A percentile compares a stretch with the other conserved stretches of the same genome.
Conservation (phyloP, 192 early-diverging fungal genomes). For the Mortierella claussenii region DNA sequence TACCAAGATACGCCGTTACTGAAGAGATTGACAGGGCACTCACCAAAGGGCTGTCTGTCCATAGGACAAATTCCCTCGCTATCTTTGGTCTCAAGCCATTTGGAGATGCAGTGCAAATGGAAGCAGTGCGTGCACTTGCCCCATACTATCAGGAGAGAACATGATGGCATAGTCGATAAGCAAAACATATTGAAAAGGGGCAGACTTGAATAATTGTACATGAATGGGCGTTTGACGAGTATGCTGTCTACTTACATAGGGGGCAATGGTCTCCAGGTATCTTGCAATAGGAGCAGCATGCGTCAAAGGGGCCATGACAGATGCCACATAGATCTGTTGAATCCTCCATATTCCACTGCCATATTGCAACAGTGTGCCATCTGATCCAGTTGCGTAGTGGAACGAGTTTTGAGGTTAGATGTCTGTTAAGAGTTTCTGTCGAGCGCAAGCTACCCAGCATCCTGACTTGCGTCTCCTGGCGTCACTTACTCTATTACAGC, state of each 20-base stretch:
- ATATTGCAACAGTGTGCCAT: constrained; percentile 88
- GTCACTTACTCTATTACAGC: no score
- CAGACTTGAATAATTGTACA: no score
- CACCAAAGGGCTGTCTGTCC: constrained; percentile 85
- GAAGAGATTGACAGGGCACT: no score
- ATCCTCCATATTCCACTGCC: constrained; percentile 86
- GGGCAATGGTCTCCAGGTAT: constrained; percentile 91
- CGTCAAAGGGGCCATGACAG: constrained; percentile 87
- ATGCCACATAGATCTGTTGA: constrained; percentile 94
- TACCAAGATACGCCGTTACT: no score
- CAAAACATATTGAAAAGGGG: no score
- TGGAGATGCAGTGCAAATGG: constrained; percentile 93
- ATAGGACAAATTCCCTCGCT: constrained; percentile 87
- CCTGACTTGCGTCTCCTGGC: no score
- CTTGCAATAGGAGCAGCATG: constrained; percentile 85
- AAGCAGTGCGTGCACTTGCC: constrained; percentile 94
- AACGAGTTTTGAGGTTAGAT: neutral
- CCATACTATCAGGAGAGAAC: constrained; percentile 67
- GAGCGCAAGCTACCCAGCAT: no score
- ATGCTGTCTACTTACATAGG: constrained; percentile 62
- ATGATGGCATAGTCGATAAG: neutral
- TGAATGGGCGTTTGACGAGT: no score
- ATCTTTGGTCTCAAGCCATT: constrained; percentile 78
- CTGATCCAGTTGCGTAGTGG: constrained; percentile 8
- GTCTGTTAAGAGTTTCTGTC: no score